These are phyloP conservation scores for Apodospora peruviana DNA, from an alignment of 495 filamentous ascomycete genomes.

Conservation along the genomic window DNA sequence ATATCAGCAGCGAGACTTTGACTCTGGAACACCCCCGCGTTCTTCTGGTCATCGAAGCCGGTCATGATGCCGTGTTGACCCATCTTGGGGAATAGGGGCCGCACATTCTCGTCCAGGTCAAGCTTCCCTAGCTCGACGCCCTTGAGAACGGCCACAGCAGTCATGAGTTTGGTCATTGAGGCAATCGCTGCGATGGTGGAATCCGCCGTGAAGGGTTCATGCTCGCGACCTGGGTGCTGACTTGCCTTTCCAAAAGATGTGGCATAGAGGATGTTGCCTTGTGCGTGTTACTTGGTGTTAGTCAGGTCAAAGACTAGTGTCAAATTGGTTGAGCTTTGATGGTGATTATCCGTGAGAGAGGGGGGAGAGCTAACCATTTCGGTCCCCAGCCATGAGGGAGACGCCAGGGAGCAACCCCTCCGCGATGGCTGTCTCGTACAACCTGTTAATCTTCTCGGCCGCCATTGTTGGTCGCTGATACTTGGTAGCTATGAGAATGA, in stretches of 20 bases:
- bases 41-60: slow-evolving; percentile 16
- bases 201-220: slow-evolving; percentile 2
- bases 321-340: not conserved
- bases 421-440: not conserved
- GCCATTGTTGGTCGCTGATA: not conserved
- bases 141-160: slow-evolving; percentile 26
- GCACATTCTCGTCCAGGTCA: slow-evolving; percentile 24
- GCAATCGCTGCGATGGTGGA: slow-evolving; percentile 15
- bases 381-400: not conserved
- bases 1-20: not conserved
- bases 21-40: not conserved
- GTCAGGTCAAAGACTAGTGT: not conserved
- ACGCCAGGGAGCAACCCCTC: not conserved
- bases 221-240: slow-evolving; percentile 1
- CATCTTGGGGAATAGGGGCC: slow-evolving; percentile 20
- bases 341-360: not conserved
- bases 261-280: slow-evolving; percentile 8
- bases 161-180: slow-evolving; percentile 31
- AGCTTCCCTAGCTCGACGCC: slow-evolving; percentile 28
- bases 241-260: slow-evolving; percentile 7
- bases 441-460: slow-evolving; percentile 7
- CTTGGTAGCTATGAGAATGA: not conserved
- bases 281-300: not conserved
- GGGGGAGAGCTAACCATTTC: not conserved
- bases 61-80: slow-evolving; percentile 22